Evolutionary conservation across 257 asterid species (phyloP), one percentile per base, ranked within the genome.

Genomic region (Eustoma russellianum): DNA sequence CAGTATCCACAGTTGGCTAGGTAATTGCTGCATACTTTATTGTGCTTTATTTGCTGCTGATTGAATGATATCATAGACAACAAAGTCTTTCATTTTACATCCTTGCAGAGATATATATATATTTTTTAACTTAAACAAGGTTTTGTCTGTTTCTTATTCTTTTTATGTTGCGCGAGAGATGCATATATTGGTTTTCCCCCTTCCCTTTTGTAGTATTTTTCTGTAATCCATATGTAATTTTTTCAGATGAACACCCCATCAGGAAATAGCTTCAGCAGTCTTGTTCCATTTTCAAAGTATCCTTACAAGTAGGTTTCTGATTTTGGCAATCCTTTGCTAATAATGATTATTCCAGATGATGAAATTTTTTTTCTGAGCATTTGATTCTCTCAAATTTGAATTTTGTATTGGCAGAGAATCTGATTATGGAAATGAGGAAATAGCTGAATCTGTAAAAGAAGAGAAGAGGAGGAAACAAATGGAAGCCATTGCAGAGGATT

Each of bases 401-500:
- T 17, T 40, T 41, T 33, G n/a, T 44, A 48, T 38, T 54, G 52
- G 50, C 67, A 89, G 97, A 56, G 97, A 75, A 18, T 70, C 93
- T 7, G 91, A 81, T 58, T 79, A 72, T 57, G 92, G 93, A 52
- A 76, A 68, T 41, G 94, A 83, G 68, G 86, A 82, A 49, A 80
- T 80, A 17, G 80, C 81, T 10, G 81, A 83, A 71, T 78, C 83
- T 33, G 41, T 82, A 5, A 82, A 77, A 75, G 93, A 77, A 69
- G 97, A 92, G 81, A 83, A 79, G 62, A 83, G 69, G 66, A 83
- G 94, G 57, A 88, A 81, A 72, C 82, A 85, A 77, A 81, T 80
- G 97, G 97, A 92, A 72, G 93, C 95, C 57, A 70, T 83, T 48
- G 94, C 94, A 7, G 98, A 92, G 34, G 97, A 24, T n/a, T n/a